Base-by-base conservation (phyloP, 179 eudicot genomes). In the Spinacia oleracea region DNA sequence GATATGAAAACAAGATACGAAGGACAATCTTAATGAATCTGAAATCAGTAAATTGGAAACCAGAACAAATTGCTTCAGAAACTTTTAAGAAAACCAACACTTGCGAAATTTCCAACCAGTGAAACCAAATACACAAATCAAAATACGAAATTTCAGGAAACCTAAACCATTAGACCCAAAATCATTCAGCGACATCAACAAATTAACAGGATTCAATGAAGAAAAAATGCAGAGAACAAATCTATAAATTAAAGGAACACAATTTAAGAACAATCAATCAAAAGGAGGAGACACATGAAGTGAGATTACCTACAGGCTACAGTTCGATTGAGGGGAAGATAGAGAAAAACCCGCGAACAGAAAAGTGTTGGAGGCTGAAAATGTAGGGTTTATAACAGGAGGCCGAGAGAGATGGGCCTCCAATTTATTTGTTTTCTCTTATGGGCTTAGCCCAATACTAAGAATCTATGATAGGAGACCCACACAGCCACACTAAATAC, bases 271-370 rank as follows among this genome's bases (percentile, higher is more conserved):
- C n/a, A n/a, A n/a, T n/a, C 6, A 16, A 46, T 10, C 12, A 46
- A 46, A 10, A 46, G 1, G n/a, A 25, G 51, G 23, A 64, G 23
- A 64, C 38, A 18, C 56, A 51, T 14, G 16, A 18, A 31, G 20
- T 3, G 10, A 10, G 21, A 62, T 0, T 23, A 64, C 48, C 23
- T 58, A 78, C 80, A 68, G 25, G 29, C n/a, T n/a, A n/a, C n/a
- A 1, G 5, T 42, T 42, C 45, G 45, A 42, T 51, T 20, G 0
- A 9, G 3, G 42, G 32, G 79, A 77, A 63, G 53, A 62, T 58
- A 75, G 78, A 75, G 71, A 64, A 77, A 77, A 77, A 66, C 79
- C 79, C 73, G 71, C 53, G 78, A 73, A 73, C 27, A 40, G 70
- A 62, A 20, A n/a, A n/a, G 21, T 9, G 25, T 6, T 5, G 4